These are phyloP conservation scores for Hanseniaspora taiwanica DNA, from an alignment of 805 yeast genomes.

Conservation along the genomic window DNA sequence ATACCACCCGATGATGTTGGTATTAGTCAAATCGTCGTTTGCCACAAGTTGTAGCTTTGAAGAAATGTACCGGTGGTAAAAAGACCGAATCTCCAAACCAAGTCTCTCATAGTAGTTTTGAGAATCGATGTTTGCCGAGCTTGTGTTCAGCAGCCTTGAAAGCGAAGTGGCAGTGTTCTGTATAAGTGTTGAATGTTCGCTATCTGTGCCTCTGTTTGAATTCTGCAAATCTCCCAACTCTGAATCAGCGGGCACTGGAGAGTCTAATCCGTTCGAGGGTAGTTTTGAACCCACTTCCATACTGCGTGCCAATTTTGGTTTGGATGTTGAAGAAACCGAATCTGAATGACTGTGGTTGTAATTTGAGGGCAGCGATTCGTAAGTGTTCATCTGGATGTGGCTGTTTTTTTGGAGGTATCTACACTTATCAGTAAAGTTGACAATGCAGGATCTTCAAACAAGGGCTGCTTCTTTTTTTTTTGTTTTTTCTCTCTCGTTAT, in stretches of 20 bases:
- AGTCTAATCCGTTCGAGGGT: slow-evolving; percentile 3
- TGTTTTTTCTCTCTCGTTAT: too few species aligned
- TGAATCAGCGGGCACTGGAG: too few species aligned
- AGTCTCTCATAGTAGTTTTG: too few species aligned
- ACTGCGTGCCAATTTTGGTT: too few species aligned
- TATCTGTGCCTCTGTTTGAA: too few species aligned
- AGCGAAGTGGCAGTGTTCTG: neutral
- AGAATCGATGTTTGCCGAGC: too few species aligned
- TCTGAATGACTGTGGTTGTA: slow-evolving; percentile 8
- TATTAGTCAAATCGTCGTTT: slow-evolving; percentile 20
- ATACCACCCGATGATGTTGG: slow-evolving; percentile 49
- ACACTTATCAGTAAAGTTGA: too few species aligned
- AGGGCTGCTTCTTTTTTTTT: too few species aligned
- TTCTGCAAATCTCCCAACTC: too few species aligned
- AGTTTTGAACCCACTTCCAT: neutral
- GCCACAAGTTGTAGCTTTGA: slow-evolving; percentile 5
- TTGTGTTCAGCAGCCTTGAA: neutral
- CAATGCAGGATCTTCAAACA: too few species aligned
- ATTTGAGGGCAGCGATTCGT: slow-evolving; percentile 4
- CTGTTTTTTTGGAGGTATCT: too few species aligned
- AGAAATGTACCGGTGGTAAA: slow-evolving; percentile 1
- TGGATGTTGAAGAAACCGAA: neutral
- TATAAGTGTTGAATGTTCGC: neutral
- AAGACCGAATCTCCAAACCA: too few species aligned
- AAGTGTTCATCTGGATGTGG: neutral